A percentile compares a stretch with the other conserved stretches of the same genome.
phyloP scores from a whole-genome alignment of 2,329 filamentous ascomycete species.

The Nothopassalora personata region DNA sequence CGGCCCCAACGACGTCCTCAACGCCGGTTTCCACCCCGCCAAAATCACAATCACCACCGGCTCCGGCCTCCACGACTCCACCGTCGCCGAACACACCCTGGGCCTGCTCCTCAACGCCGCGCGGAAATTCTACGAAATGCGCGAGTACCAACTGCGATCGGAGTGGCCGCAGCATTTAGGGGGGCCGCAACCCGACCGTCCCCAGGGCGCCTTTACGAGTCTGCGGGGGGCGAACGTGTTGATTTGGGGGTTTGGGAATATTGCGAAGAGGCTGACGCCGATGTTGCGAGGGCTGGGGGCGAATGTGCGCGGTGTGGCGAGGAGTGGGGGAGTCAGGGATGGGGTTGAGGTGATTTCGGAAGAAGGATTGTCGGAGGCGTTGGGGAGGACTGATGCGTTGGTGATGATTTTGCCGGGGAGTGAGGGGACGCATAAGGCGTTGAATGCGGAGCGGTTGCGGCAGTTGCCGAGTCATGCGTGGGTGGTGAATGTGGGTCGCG shows the following conservation, averaged over 20 bases:
- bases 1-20: constrained; percentile 60
- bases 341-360: constrained; percentile 56
- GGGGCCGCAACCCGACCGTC: constrained; percentile 56
- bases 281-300: constrained; percentile 53
- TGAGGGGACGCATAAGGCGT: constrained; percentile 51
- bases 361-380: constrained; percentile 48
- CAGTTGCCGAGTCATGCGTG: constrained; percentile 56
- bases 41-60: constrained; percentile 54
- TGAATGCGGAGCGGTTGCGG: constrained; percentile 51
- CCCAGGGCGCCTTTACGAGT: constrained; percentile 53
- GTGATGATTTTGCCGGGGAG: constrained; percentile 62
- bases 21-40: constrained; percentile 53
- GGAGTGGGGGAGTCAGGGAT: constrained; percentile 51
- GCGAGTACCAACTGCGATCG: constrained; percentile 53
- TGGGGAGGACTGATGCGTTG: constrained; percentile 57
- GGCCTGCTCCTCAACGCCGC: constrained; percentile 53
- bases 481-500: constrained; percentile 66
- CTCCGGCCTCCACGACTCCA: constrained; percentile 59
- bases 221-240: constrained; percentile 54
- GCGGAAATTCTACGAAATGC: constrained; percentile 57
- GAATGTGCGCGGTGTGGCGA: constrained; percentile 54
- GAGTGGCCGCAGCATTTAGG: constrained; percentile 60
- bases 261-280: constrained; percentile 56
- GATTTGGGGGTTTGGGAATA: constrained; percentile 64
- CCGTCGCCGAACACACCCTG: constrained; percentile 60